Conservation (phyloP, 192 early-diverging fungal species). For the Rhizophagus sp. region DNA sequence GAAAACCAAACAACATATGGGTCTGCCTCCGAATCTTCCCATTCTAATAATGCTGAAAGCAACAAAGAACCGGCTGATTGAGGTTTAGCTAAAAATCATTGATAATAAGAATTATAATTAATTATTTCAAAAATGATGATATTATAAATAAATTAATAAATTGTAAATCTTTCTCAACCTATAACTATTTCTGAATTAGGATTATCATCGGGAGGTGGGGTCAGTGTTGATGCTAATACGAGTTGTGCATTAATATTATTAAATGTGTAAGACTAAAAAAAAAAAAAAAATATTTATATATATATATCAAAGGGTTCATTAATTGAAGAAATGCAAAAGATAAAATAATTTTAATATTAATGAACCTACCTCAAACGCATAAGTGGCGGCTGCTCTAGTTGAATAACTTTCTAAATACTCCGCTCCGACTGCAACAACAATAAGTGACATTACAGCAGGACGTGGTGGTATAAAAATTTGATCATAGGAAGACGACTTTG, state of each 20-base stretch:
- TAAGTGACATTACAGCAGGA: constrained; percentile 78
- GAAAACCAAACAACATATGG: constrained; percentile 92
- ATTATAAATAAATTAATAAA: background rate
- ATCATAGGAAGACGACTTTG: constrained; percentile 29
- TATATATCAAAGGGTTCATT: background rate
- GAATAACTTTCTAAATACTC: constrained; percentile 53
- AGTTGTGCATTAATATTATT: constrained; percentile 89
- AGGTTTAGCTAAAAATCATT: constrained; percentile 55
- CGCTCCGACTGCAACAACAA: constrained; percentile 72
- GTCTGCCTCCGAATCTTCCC: constrained; percentile 70
- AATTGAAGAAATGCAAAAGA: background rate
- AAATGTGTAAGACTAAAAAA: constrained; percentile 62
- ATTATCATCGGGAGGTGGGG: constrained; percentile 74
- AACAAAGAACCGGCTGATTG: constrained; percentile 88
- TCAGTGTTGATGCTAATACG: constrained; percentile 82
- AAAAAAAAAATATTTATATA: background rate
- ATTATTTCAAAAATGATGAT: background rate
- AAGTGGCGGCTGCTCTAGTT: constrained; percentile 81
- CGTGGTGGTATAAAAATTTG: constrained; percentile 53
- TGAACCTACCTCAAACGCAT: constrained; percentile 62
- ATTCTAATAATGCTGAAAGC: constrained; percentile 77
- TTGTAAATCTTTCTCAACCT: constrained; percentile 5
- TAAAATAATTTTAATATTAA: background rate
- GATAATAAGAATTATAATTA: background rate
- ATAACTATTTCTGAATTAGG: constrained; percentile 44